These are phyloP conservation scores for Taphrina pruni DNA, from an alignment of 1,139 yeast species.

Conservation along the genomic window DNA sequence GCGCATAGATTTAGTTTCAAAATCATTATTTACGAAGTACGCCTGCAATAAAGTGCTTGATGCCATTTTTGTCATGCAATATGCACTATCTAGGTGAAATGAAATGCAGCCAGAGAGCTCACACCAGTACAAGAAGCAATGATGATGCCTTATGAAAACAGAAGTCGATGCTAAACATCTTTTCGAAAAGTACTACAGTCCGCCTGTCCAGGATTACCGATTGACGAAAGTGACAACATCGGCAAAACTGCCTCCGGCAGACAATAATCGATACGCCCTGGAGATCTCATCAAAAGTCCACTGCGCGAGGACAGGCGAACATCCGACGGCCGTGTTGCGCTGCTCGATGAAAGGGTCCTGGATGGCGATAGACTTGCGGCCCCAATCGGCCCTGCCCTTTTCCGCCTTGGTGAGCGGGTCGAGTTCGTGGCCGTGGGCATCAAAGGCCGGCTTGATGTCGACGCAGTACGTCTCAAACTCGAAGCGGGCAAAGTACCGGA, in stretches of 20 bases:
- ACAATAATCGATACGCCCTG: constrained; percentile 16
- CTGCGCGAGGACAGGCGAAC: constrained; percentile 19
- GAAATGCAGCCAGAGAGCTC: too few species aligned
- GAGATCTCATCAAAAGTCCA: constrained; percentile 31
- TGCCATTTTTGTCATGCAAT: too few species aligned
- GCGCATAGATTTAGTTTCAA: too few species aligned
- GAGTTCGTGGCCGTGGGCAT: neutral
- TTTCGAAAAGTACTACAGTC: too few species aligned
- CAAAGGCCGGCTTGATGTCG: constrained; percentile 13
- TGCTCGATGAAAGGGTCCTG: constrained; percentile 33
- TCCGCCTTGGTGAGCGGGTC: constrained; percentile 17
- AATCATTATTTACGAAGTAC: too few species aligned
- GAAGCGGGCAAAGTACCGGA: constrained; percentile 47
- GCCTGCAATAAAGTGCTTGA: too few species aligned
- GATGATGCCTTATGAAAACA: too few species aligned
- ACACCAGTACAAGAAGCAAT: too few species aligned
- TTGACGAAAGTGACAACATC: constrained; percentile 32
- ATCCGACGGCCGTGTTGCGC: constrained; percentile 37
- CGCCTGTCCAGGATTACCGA: neutral
- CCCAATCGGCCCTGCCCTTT: constrained; percentile 29
- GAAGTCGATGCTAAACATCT: too few species aligned
- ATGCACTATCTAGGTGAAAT: too few species aligned
- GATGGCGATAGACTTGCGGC: constrained; percentile 25
- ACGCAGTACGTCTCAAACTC: constrained; percentile 46
- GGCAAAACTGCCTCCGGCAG: constrained; percentile 33